Evolutionary conservation across 1,284 basidiomycete genomes (phyloP), one percentile per base, ranked within the genome.

Genomic region (Fomitopsis betulina): DNA sequence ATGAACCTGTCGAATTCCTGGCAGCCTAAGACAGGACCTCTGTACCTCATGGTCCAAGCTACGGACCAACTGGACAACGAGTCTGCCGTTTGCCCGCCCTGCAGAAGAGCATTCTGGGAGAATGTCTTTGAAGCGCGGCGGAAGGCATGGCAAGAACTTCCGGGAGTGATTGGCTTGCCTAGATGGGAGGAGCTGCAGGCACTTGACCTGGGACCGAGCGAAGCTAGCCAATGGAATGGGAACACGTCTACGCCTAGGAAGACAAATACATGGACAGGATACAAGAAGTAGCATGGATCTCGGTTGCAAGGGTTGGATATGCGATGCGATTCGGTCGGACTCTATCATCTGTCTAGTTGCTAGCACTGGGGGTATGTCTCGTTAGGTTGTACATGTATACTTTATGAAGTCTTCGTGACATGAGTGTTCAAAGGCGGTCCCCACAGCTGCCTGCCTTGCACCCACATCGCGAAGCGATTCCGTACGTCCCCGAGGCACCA

Each of bases 401-500:
- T 42, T 8, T 13, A 23, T 43, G n/a, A 25, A 10, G 2, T 27
- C 8, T 12, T 32, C 9, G 21, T 15, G 6, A 2, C 23, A 30
- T 19, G 38, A 10, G 15, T 13, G n/a, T 17, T 39, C 53, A 54
- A 12, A 13, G n/a, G 23, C 27, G 21, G 21, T 42, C 19, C n/a
- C 35, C 38, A 35, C 4, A 65, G 47, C 27, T 59, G 17, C 32
- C 38, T 63, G 13, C 92, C 92, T 71, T 93, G 89, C 2, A 93
- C 79, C 89, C 90, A 94, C 70, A 92, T 77, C 1, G 72, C 77
- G 3, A 62, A 66, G 12, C 91, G 78, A 70, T 94, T 94, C 52
- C 79, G 76, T 13, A 67, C 69, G 65, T 90, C 87, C 2, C 93
- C 92, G 45, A 88, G 69, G 65, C 89, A 91, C 91, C 91, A 94